phyloP scores from a whole-genome alignment of 176 grass and related monocot species.

The Cenchrus fungigraminus region DNA sequence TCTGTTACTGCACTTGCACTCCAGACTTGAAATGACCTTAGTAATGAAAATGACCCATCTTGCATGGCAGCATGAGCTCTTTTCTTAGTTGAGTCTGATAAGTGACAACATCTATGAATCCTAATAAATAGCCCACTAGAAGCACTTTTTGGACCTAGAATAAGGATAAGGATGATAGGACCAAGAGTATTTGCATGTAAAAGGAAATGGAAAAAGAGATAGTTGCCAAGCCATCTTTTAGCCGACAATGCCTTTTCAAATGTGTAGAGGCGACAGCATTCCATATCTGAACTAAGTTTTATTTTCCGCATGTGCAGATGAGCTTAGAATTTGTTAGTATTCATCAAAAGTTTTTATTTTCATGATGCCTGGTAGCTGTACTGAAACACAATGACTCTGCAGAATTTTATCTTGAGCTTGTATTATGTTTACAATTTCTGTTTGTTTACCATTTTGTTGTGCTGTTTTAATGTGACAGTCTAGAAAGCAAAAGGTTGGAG shows the following conservation, averaged over 20 bases:
- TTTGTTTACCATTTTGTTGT: constrained; percentile 23
- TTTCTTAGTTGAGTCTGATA: neutral
- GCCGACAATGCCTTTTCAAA: neutral
- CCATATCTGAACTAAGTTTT: neutral
- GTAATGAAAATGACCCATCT: constrained; percentile 2
- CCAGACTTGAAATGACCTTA: neutral
- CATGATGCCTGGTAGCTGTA: neutral
- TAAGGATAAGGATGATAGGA: neutral
- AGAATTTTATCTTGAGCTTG: constrained; percentile 20
- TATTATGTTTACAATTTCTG: constrained; percentile 2
- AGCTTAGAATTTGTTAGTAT: constrained; percentile 8
- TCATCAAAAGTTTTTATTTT: neutral
- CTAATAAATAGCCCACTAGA: neutral
- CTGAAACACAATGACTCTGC: neutral
- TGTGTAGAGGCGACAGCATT: neutral
- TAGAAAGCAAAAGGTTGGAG: constrained; percentile 93
- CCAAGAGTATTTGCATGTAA: neutral
- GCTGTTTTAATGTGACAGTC: constrained; percentile 60
- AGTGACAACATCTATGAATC: neutral
- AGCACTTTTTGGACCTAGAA: neutral
- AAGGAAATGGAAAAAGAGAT: neutral
- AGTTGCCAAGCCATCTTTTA: neutral
- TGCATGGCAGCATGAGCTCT: neutral
- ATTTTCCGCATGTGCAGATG: neutral
- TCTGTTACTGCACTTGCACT: neutral